A percentile compares a stretch with the other conserved stretches of the same genome.
Evolutionary conservation across 139 green algal species (phyloP).

Genomic region (Coccomyxa sp.): DNA sequence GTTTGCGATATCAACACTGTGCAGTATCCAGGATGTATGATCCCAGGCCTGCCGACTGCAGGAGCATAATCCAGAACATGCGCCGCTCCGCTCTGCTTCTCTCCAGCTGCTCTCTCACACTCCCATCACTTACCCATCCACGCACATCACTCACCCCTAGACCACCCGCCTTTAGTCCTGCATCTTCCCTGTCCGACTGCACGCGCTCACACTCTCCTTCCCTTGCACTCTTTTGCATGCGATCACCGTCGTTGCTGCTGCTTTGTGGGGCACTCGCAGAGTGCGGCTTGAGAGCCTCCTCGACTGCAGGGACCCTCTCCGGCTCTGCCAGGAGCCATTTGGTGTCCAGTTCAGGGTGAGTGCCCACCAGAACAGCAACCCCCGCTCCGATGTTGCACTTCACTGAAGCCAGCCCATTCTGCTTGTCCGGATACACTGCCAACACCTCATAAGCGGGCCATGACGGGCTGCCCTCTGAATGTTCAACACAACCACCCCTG

Average conservation of each 20-base stretch:
- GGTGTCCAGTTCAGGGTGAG: conserved; percentile 58
- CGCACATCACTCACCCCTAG: conserved; percentile 2
- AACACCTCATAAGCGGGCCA: neutral
- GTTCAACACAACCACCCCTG: neutral
- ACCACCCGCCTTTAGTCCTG: neutral
- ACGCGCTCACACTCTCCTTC: too few species aligned
- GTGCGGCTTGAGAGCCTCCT: neutral
- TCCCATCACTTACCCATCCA: too few species aligned
- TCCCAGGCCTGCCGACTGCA: neutral
- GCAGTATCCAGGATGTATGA: too few species aligned
- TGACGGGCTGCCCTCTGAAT: neutral
- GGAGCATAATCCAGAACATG: neutral
- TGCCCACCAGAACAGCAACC: conserved; percentile 37
- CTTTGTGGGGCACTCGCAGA: neutral
- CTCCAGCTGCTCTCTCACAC: neutral
- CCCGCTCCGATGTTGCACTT: conserved; percentile 18
- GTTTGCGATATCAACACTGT: too few species aligned
- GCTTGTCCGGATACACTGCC: neutral
- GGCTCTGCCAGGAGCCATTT: neutral
- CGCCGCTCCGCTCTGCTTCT: neutral
- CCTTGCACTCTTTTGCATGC: neutral
- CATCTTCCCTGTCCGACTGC: too few species aligned
- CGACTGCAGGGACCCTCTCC: neutral
- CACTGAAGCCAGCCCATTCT: conserved; percentile 10
- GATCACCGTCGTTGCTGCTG: neutral